phyloP scores from a whole-genome alignment of 176 grass and related monocot species.

The Ensete glaucum region DNA sequence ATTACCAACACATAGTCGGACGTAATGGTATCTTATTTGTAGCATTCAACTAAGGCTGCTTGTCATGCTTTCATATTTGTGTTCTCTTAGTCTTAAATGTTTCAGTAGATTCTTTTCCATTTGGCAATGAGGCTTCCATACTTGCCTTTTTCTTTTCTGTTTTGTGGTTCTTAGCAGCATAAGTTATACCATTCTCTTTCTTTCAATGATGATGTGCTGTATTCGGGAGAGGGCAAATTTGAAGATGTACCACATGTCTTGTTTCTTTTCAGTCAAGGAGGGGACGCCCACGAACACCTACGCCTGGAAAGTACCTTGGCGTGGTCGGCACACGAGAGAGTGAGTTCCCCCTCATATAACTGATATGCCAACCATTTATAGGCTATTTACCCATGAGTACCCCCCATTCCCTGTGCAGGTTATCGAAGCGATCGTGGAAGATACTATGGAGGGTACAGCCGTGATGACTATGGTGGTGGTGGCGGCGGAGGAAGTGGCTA shows the following conservation, averaged over 20 bases:
- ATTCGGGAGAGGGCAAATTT: background rate
- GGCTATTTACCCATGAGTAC: background rate
- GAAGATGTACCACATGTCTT: background rate
- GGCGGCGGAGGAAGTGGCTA: conserved; percentile 12
- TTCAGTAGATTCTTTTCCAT: background rate
- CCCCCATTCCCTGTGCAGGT: background rate
- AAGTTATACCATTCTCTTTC: background rate
- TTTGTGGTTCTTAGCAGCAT: background rate
- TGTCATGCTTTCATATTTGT: background rate
- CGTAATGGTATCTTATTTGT: conserved; percentile 18
- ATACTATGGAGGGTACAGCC: conserved; percentile 46
- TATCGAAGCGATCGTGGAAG: conserved; percentile 26
- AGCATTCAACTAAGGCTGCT: conserved; percentile 10
- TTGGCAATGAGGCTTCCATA: background rate
- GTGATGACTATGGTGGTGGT: conserved; percentile 40
- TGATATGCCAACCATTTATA: no score
- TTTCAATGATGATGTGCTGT: background rate
- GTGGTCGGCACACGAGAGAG: conserved; percentile 34
- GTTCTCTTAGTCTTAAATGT: background rate
- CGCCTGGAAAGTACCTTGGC: conserved; percentile 76
- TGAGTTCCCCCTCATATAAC: background rate
- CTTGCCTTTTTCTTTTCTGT: background rate
- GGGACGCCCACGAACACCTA: conserved; percentile 53
- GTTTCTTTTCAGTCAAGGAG: conserved; percentile 55
- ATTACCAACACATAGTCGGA: conserved; percentile 19